phyloP scores from a whole-genome alignment of 2,329 filamentous ascomycete species.

The Fusarium burgessii region DNA sequence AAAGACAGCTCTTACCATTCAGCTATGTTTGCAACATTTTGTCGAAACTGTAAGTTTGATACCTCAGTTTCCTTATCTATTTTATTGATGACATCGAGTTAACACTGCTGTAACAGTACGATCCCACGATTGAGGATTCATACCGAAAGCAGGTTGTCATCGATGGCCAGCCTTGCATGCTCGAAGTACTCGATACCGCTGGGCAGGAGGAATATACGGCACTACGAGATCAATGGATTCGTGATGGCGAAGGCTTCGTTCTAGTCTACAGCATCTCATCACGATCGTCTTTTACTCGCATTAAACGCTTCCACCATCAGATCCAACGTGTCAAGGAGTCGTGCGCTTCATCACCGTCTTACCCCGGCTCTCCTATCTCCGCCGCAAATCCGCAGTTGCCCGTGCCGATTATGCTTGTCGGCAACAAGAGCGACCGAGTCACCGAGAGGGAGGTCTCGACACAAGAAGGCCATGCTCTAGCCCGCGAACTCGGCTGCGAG shows the following conservation, averaged over 20 bases:
- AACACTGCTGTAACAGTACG: conserved; percentile 68
- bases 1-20: conserved; percentile 93
- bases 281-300: conserved; percentile 92
- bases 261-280: conserved; percentile 99
- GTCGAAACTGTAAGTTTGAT: conserved; percentile 81
- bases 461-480: conserved; percentile 92
- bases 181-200: conserved; percentile 96
- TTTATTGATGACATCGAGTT: conserved; percentile 14
- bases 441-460: conserved; percentile 97
- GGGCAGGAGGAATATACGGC: conserved; percentile 99
- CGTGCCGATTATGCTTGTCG: conserved; percentile 96
- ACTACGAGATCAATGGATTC: conserved; percentile 96
- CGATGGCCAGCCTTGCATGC: conserved; percentile 94
- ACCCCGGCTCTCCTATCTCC: conserved; percentile 79
- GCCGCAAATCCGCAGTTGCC: conserved; percentile 70
- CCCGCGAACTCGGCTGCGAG: conserved; percentile 92
- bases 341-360: conserved; percentile 79
- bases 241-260: conserved; percentile 96
- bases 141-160: conserved; percentile 93
- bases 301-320: conserved; percentile 95
- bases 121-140: conserved; percentile 89
- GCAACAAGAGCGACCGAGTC: conserved; percentile 97
- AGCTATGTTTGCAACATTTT: conserved; percentile 98
- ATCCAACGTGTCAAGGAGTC: conserved; percentile 98
- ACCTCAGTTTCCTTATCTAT: conserved; percentile 8